Conservation (phyloP, 1,284 basidiomycete species). For the Fomes fomentarius region DNA sequence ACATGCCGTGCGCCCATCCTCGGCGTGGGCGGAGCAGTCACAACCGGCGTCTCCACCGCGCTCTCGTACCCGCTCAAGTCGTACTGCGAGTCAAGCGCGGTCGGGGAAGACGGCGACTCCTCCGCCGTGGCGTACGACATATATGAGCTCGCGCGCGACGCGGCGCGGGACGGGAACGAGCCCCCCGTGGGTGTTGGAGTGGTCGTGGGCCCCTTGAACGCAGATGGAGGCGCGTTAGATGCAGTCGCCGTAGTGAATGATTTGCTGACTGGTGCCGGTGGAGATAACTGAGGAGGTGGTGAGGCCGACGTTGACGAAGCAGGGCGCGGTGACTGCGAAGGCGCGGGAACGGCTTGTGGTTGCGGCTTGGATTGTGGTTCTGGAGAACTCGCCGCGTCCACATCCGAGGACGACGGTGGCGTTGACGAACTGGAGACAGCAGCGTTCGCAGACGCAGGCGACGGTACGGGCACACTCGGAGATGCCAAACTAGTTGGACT, state of each 20-base stretch:
- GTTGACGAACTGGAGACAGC: neutral
- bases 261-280: too few relatives aligned
- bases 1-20: slow-evolving; percentile 24
- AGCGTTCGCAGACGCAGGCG: neutral
- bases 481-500: slow-evolving; percentile 2
- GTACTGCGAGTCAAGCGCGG: slow-evolving; percentile 12
- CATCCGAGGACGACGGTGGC: too few relatives aligned
- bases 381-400: too few relatives aligned
- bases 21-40: slow-evolving; percentile 25
- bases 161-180: slow-evolving; percentile 21
- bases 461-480: neutral
- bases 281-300: neutral
- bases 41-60: slow-evolving; percentile 17
- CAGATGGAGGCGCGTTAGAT: slow-evolving; percentile 28
- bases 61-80: slow-evolving; percentile 17
- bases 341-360: too few relatives aligned
- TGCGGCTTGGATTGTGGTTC: too few relatives aligned
- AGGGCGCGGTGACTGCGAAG: too few relatives aligned
- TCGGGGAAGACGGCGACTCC: slow-evolving; percentile 25
- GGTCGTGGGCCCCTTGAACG: slow-evolving; percentile 30
- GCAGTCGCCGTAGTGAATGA: neutral
- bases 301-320: neutral
- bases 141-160: slow-evolving; percentile 36
- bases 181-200: slow-evolving; percentile 6
- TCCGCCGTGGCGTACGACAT: slow-evolving; percentile 38